phyloP scores from a whole-genome alignment of 352 stramenopile species.

The Phytophthora citrophthora region DNA sequence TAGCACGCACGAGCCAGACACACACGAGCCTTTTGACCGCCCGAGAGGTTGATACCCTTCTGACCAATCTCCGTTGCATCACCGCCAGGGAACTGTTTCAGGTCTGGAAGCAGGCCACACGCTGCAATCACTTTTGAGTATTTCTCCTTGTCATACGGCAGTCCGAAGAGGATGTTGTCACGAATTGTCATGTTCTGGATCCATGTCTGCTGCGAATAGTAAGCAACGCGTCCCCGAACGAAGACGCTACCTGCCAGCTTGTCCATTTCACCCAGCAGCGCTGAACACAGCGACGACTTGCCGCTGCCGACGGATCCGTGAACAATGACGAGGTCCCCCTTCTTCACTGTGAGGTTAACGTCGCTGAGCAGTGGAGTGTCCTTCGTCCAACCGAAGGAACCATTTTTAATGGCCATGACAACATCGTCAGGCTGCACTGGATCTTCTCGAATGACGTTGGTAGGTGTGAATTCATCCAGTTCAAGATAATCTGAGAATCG shows the following conservation, averaged over 20 bases:
- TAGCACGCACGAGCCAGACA: constrained; percentile 53
- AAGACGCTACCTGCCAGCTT: constrained; percentile 19
- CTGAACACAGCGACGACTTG: constrained; percentile 64
- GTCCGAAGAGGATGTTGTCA: constrained; percentile 95
- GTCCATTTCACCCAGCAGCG: constrained; percentile 87
- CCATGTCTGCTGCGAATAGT: constrained; percentile 89
- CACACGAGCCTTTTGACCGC: constrained; percentile 91
- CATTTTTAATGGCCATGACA: neutral
- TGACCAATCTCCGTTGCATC: constrained; percentile 81
- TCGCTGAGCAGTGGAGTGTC: neutral
- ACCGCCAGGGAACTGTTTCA: neutral
- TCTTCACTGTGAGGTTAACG: constrained; percentile 19
- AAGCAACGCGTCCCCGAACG: constrained; percentile 29
- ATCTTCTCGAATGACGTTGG: neutral
- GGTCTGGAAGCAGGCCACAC: constrained; percentile 43
- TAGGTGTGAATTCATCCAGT: neutral
- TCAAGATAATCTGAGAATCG: neutral
- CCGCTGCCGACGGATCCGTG: constrained; percentile 52
- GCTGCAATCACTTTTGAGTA: constrained; percentile 66
- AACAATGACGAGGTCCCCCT: constrained; percentile 58
- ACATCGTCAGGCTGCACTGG: neutral
- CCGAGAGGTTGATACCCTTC: constrained; percentile 94
- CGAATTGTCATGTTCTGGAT: constrained; percentile 95
- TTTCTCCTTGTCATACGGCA: constrained; percentile 47
- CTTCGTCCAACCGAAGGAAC: neutral